A percentile compares a stretch with the other conserved stretches of the same genome.
Conservation (phyloP, 305 asterid genomes). For the Fraxinus albicans region DNA sequence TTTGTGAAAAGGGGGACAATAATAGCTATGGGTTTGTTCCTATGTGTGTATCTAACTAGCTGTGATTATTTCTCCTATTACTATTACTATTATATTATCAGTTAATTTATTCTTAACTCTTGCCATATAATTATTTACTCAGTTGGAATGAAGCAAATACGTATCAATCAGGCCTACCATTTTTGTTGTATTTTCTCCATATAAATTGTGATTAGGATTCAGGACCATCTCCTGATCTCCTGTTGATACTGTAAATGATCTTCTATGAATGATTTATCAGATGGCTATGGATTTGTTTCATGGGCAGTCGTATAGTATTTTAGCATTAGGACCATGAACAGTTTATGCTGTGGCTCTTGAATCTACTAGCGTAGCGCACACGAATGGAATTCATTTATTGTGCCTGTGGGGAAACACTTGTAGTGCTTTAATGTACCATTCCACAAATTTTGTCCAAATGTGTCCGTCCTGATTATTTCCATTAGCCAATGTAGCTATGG, state of each 20-base stretch:
- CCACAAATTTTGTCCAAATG: neutral
- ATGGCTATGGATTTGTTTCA: neutral
- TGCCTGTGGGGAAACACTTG: neutral
- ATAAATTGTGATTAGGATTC: neutral
- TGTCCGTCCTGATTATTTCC: neutral
- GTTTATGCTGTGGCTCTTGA: neutral
- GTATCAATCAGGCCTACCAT: neutral
- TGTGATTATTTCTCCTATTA: slow-evolving; percentile 16
- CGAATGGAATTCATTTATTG: neutral
- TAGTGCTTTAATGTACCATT: neutral
- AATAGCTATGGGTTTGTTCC: slow-evolving; percentile 23
- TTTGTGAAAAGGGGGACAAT: neutral
- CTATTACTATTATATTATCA: slow-evolving; percentile 9
- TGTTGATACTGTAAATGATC: neutral
- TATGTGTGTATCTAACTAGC: slow-evolving; percentile 14
- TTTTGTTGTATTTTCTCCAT: neutral
- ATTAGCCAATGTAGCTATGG: neutral
- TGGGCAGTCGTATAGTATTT: neutral
- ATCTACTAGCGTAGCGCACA: neutral
- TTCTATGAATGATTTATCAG: neutral
- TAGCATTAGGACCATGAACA: neutral
- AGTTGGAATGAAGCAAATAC: neutral
- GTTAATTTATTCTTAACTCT: slow-evolving; percentile 1
- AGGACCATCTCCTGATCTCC: neutral
- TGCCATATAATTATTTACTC: neutral